Conservation (phyloP, 208 protist species). For the Balamuthia mandrillaris region DNA sequence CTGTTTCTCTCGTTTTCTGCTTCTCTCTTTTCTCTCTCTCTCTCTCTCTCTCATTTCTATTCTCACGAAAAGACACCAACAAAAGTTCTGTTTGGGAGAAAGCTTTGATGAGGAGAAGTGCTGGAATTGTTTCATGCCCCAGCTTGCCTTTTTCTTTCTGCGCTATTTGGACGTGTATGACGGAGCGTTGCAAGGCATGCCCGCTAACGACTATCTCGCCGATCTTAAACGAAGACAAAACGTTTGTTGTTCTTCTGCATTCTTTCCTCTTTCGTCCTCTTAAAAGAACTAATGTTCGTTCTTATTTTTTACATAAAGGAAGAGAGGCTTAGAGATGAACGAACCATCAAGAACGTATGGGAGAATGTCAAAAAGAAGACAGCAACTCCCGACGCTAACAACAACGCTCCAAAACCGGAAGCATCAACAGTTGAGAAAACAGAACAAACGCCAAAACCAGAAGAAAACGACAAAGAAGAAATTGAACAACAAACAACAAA, state of each 20-base stretch:
- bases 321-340: neutral
- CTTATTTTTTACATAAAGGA: neutral
- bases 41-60: too few relatives aligned
- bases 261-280: neutral
- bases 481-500: neutral
- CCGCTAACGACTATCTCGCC: neutral
- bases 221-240: constrained; percentile 17
- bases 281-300: neutral
- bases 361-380: constrained; percentile 28
- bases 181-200: neutral
- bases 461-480: neutral
- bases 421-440: neutral
- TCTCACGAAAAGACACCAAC: too few relatives aligned
- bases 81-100: neutral
- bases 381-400: neutral
- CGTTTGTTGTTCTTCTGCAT: neutral
- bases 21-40: too few relatives aligned
- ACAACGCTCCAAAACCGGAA: too few relatives aligned
- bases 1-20: too few relatives aligned
- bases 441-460: neutral
- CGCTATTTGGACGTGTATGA: constrained; percentile 35
- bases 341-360: neutral
- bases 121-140: constrained; percentile 18
- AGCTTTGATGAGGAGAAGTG: constrained; percentile 1
- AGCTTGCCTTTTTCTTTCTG: constrained; percentile 30